Percentiles rank a stretch among this genome's conserved stretches.
phyloP scores from a whole-genome alignment of 2,329 filamentous ascomycete species.

The Trichoderma koningiopsis region DNA sequence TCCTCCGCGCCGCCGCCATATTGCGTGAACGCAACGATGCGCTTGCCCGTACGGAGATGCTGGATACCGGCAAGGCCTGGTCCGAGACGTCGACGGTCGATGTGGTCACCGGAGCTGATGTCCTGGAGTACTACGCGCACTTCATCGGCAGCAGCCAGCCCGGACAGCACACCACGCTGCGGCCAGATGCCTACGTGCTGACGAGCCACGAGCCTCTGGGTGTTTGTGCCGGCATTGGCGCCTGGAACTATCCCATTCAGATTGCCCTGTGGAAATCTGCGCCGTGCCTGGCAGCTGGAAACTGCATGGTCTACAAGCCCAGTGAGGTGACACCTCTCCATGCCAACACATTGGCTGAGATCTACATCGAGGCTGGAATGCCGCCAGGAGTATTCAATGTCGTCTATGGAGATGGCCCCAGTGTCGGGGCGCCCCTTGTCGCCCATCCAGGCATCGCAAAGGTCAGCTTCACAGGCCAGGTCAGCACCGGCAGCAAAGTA shows the following conservation, averaged over 20 bases:
- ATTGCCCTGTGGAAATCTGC: constrained; percentile 90
- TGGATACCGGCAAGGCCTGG: constrained; percentile 84
- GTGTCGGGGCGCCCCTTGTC: constrained; percentile 73
- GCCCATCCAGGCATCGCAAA: constrained; percentile 74
- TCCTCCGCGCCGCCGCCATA: constrained; percentile 73
- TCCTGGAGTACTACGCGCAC: constrained; percentile 84
- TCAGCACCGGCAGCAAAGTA: constrained; percentile 80
- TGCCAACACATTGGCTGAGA: constrained; percentile 70
- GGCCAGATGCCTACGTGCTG: constrained; percentile 78
- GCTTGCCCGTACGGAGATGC: constrained; percentile 76
- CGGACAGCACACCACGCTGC: constrained; percentile 74
- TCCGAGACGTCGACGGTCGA: constrained; percentile 85
- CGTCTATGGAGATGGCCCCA: constrained; percentile 74
- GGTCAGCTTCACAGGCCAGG: constrained; percentile 88
- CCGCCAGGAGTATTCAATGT: constrained; percentile 86
- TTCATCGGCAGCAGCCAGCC: constrained; percentile 78
- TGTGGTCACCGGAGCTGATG: constrained; percentile 79
- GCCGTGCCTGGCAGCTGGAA: constrained; percentile 81
- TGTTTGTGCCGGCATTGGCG: constrained; percentile 83
- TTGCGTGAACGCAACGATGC: constrained; percentile 77
- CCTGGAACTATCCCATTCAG: constrained; percentile 92
- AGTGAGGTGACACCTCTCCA: constrained; percentile 88
- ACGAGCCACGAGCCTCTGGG: constrained; percentile 80
- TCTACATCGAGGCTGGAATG: constrained; percentile 77
- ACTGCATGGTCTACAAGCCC: constrained; percentile 90